Evolutionary conservation across 1,139 yeast species (phyloP).

Genomic region (Geotrichum candidum): DNA sequence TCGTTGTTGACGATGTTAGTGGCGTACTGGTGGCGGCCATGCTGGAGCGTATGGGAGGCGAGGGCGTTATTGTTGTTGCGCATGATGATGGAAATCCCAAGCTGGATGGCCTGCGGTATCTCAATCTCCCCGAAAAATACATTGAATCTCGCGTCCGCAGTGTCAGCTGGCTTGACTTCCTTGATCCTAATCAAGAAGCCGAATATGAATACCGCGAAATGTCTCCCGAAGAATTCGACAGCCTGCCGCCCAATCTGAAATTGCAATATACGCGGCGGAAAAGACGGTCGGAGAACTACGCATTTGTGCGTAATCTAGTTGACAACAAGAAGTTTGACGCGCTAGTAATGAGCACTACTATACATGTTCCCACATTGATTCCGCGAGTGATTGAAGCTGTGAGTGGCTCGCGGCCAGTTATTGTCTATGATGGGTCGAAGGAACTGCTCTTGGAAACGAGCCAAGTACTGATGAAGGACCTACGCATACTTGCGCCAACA

Average conservation of each 20-base stretch:
- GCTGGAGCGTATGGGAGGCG: constrained; percentile 83
- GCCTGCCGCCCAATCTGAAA: constrained; percentile 53
- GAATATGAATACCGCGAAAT: constrained; percentile 37
- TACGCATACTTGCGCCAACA: constrained; percentile 74
- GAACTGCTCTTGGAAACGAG: constrained; percentile 71
- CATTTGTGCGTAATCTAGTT: constrained; percentile 45
- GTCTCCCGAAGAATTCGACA: constrained; percentile 44
- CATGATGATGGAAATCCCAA: constrained; percentile 95
- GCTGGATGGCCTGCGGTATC: constrained; percentile 59
- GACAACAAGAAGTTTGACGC: constrained; percentile 65
- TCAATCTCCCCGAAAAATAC: constrained; percentile 50
- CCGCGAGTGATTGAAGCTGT: constrained; percentile 56
- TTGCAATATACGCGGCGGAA: constrained; percentile 64
- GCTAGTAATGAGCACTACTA: constrained; percentile 63
- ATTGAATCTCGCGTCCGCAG: constrained; percentile 56
- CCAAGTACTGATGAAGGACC: constrained; percentile 58
- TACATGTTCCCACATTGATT: constrained; percentile 61
- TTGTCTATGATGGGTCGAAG: constrained; percentile 72
- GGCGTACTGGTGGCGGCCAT: constrained; percentile 78
- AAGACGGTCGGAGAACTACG: constrained; percentile 47
- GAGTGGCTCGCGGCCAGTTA: constrained; percentile 86
- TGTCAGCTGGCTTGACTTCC: constrained; percentile 70
- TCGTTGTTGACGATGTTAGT: constrained; percentile 86
- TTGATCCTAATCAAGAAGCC: constrained; percentile 64
- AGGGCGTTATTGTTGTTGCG: constrained; percentile 67